A percentile compares a stretch with the other conserved stretches of the same genome.
phyloP scores from a whole-genome alignment of 306 rosid species.

The Carpinus fangiana region DNA sequence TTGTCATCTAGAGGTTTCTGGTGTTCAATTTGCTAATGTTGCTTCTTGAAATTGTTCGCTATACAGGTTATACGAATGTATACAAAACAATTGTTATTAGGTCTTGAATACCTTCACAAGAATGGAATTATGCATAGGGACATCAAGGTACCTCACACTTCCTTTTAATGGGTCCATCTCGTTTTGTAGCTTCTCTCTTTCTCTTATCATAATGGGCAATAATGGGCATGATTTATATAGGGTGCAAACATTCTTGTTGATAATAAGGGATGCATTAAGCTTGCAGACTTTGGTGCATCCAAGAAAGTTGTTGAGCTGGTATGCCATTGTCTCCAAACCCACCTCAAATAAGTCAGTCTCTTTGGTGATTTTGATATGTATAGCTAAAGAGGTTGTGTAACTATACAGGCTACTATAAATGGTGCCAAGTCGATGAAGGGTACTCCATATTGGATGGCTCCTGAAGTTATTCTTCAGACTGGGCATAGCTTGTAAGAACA shows the following conservation, averaged over 20 bases:
- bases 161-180: not conserved
- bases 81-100: slow-evolving; percentile 78
- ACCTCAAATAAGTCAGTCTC: slow-evolving; percentile 21
- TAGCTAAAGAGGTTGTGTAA: slow-evolving; percentile 22
- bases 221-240: slow-evolving; percentile 43
- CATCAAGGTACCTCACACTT: slow-evolving; percentile 60
- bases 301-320: slow-evolving; percentile 97
- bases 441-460: slow-evolving; percentile 99
- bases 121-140: slow-evolving; percentile 93
- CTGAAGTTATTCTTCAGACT: slow-evolving; percentile 93
- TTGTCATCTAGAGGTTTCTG: not conserved
- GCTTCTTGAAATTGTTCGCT: slow-evolving; percentile 8
- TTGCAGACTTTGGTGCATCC: slow-evolving; percentile 96
- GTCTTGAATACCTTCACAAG: slow-evolving; percentile 86
- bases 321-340: slow-evolving; percentile 23
- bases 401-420: slow-evolving; percentile 77
- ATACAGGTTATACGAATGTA: slow-evolving; percentile 81
- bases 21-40: slow-evolving; percentile 7
- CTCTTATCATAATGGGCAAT: slow-evolving; percentile 5
- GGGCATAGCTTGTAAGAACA: slow-evolving; percentile 90
- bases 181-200: slow-evolving; percentile 5
- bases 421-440: slow-evolving; percentile 98
- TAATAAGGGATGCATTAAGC: slow-evolving; percentile 94
- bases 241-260: slow-evolving; percentile 98
- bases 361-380: slow-evolving; percentile 17